Evolutionary conservation across 2,329 filamentous ascomycete genomes (phyloP), one percentile per base, ranked within the genome.

Genomic region (Lasiodiplodia theobromae): DNA sequence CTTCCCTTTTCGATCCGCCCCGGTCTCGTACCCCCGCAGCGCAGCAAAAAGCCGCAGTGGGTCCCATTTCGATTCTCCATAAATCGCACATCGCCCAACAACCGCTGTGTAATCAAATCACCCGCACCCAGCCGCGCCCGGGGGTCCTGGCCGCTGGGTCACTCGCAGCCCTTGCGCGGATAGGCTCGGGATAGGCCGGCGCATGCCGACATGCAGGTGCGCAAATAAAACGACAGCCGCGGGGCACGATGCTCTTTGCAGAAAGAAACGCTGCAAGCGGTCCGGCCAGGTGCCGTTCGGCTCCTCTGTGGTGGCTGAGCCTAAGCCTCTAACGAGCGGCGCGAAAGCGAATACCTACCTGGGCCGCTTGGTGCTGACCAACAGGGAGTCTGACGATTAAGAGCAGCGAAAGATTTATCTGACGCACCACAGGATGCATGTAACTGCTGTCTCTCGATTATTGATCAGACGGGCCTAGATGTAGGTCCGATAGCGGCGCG

Each of bases 21-120:
- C 28, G 52, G 54, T 47, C 44, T 47, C 31, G n/a, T n/a, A 37
- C 58, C 58, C 58, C 58, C 40, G 58, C 58, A 63, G 44, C 44
- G 28, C 58, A 63, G 40, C 60, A 64, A 64, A 64, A 64, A 64
- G 60, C 60, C 60, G 60, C 60, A 64, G 47, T 64, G 60, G 44
- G 47, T 25, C 44, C 44, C 21, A 12, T 23, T 23, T 14, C 28
- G 18, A 10, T 23, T 52, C 60, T 63, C 58, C 58, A 63, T 63
- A 49, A 49, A 49, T 63, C 60, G 60, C 60, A 23, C 60, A 63
- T 52, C 31, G 40, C 60, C 12, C 18, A 18, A 38, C 21, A 31
- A n/a, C 51, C 51, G 18, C 44, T 47, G 44, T 47, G 44, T 47
- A 21, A 47, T 47, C 44, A 47, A 47, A 51, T 37, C 44, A 51